Evolutionary conservation across 495 filamentous ascomycete species (phyloP), one percentile per base, ranked within the genome.

Genomic region (Aspergillus indologenus): DNA sequence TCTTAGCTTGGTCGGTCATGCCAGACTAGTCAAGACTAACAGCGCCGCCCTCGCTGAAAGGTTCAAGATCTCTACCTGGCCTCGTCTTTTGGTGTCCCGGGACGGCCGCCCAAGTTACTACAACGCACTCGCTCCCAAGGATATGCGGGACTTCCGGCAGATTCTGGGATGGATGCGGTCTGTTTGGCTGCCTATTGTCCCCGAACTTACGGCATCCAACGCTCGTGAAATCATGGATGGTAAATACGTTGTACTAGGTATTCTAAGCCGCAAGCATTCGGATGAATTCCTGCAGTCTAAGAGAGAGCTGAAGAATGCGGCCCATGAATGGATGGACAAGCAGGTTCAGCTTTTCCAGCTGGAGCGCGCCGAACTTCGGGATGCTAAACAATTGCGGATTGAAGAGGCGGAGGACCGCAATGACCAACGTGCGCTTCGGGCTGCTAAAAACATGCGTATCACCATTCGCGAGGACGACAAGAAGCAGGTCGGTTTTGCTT

Each of bases 291-390:
- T 81, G 55, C 79, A 80, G 48, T 86, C 89, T 22, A 90, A 89
- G 73, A 85, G 89, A 17, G 94, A 98, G 74, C 86, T 98, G 72
- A 98, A 96, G 81, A 92, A 90, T 59, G 94, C 94, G 20, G 94
- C 94, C 12, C 79, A 90, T 55, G 94, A 98, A 65, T 98, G 94
- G 90, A 96, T 98, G 87, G 94, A 97, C 71, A 95, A 93, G 77
- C 89, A 96, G 69, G 85, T 87, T 31, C 85, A 92, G 60, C 77
- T 87, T 22, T 97, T 96, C 82, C 88, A 93, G 65, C 81, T 92
- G 19, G 95, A 98, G 75, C 79, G 91, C 29, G 89, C 96, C 67
- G 93, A 97, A 64, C 80, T 96, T 21, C 86, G 94, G 57, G 91
- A 98, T 70, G 83, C 91, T 22, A 98, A 98, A 78, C 92, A 97